These are phyloP conservation scores for Suillus ampliporus DNA, from an alignment of 768 basidiomycete species.

Conservation along the genomic window DNA sequence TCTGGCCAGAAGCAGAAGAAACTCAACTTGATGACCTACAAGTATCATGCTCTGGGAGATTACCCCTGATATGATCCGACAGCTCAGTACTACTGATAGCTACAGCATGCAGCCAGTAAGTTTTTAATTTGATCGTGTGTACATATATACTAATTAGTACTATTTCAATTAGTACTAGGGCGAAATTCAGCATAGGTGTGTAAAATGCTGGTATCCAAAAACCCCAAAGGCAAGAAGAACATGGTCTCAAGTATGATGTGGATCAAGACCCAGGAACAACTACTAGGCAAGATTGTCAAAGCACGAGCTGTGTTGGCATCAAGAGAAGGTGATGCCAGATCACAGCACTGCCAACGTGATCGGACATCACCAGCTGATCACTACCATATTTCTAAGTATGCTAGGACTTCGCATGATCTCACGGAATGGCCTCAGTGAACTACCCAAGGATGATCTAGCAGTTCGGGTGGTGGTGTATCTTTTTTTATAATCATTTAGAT, in stretches of 20 bases:
- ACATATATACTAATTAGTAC: neutral
- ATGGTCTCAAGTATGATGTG: constrained; percentile 33
- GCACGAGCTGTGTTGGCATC: neutral
- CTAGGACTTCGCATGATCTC: constrained; percentile 12
- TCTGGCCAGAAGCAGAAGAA: neutral
- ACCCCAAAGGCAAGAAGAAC: constrained; percentile 38
- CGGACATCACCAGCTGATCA: constrained; percentile 27
- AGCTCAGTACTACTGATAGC: constrained; percentile 39
- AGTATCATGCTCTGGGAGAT: constrained; percentile 17
- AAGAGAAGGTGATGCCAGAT: constrained; percentile 4
- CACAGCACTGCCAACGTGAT: constrained; percentile 20
- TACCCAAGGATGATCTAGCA: constrained; percentile 31
- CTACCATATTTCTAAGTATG: constrained; percentile 27
- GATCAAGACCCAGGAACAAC: constrained; percentile 20
- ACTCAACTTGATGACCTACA: constrained; percentile 16
- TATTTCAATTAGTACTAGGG: constrained; percentile 27
- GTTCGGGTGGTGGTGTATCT: constrained; percentile 17
- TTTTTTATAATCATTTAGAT: too few relatives aligned
- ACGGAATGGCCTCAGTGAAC: constrained; percentile 16
- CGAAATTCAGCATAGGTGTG: constrained; percentile 41
- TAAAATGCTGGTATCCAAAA: constrained; percentile 44
- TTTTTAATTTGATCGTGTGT: neutral
- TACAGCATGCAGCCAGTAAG: constrained; percentile 39
- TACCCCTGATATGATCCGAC: constrained; percentile 12
- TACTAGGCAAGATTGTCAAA: constrained; percentile 21